Conservation (phyloP, 1,284 basidiomycete genomes). For the Abortiporus biennis region DNA sequence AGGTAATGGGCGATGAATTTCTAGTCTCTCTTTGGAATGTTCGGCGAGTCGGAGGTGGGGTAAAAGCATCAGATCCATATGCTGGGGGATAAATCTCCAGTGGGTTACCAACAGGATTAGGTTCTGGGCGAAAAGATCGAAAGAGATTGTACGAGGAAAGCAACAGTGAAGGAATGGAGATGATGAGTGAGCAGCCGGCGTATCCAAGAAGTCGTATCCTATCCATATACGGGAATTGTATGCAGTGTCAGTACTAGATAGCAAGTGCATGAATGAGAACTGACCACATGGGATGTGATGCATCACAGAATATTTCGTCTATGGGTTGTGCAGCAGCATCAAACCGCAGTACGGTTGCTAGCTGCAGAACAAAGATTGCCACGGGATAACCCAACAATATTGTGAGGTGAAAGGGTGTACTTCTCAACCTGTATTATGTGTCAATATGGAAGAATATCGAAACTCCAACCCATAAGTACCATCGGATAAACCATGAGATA, state of each 20-base stretch:
- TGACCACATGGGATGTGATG: conserved; percentile 47
- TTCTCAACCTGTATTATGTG: not conserved
- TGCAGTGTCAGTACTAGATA: no score
- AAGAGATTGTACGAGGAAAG: no score
- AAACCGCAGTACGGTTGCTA: conserved; percentile 36
- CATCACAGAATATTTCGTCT: conserved; percentile 52
- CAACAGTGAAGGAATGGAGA: conserved; percentile 45
- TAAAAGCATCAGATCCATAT: conserved; percentile 6
- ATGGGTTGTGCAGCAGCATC: conserved; percentile 37
- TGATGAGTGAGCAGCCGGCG: conserved; percentile 49
- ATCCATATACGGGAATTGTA: no score
- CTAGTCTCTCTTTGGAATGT: no score
- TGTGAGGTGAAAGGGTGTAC: conserved; percentile 26
- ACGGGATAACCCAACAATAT: conserved; percentile 43
- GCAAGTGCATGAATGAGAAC: no score
- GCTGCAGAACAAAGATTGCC: conserved; percentile 34
- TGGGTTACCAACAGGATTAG: conserved; percentile 15
- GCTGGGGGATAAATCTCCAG: conserved; percentile 16
- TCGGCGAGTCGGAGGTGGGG: no score
- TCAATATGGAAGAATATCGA: not conserved
- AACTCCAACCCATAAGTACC: conserved; percentile 5
- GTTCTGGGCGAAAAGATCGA: conserved; percentile 25
- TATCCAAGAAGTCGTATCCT: conserved; percentile 61
- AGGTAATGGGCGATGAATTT: no score
- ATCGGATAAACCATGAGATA: conserved; percentile 1